These are phyloP conservation scores for Stephanodiscus triporus DNA, from an alignment of 108 stramenopile species.

Conservation along the genomic window DNA sequence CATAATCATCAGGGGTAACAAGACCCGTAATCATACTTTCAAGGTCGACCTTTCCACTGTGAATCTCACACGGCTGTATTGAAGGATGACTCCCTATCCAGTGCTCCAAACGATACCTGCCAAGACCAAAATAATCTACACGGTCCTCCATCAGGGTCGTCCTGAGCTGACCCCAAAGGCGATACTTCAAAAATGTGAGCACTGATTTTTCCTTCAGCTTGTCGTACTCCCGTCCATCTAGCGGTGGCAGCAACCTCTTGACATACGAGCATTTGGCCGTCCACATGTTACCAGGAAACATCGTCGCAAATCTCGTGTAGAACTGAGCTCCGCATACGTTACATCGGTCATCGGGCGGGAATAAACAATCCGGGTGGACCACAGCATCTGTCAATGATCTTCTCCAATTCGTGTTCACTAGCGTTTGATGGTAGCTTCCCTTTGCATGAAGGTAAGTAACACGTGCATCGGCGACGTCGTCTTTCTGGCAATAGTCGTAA, in stretches of 20 bases:
- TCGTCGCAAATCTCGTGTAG: slow-evolving; percentile 52
- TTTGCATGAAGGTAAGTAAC: slow-evolving; percentile 50
- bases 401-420: slow-evolving; percentile 41
- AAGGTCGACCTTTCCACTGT: slow-evolving; percentile 42
- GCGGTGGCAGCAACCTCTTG: slow-evolving; percentile 45
- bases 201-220: slow-evolving; percentile 32
- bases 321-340: slow-evolving; percentile 53
- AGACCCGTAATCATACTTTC: slow-evolving; percentile 29
- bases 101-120: slow-evolving; percentile 56
- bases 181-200: slow-evolving; percentile 39
- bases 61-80: slow-evolving; percentile 53
- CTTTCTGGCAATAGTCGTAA: slow-evolving; percentile 36
- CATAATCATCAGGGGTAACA: slow-evolving; percentile 27
- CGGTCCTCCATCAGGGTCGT: slow-evolving; percentile 43
- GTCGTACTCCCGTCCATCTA: slow-evolving; percentile 47
- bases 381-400: slow-evolving; percentile 45
- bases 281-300: slow-evolving; percentile 63
- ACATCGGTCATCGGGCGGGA: slow-evolving; percentile 48
- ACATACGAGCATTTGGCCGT: slow-evolving; percentile 57
- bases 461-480: slow-evolving; percentile 21
- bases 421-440: slow-evolving; percentile 45
- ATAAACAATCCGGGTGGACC: slow-evolving; percentile 40
- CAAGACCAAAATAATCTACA: slow-evolving; percentile 52
- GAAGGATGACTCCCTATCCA: slow-evolving; percentile 64
- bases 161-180: slow-evolving; percentile 41